A percentile compares a stretch with the other conserved stretches of the same genome.
Conservation (phyloP, 2,329 filamentous ascomycete species). For the Reticulascus tulasneorum region DNA sequence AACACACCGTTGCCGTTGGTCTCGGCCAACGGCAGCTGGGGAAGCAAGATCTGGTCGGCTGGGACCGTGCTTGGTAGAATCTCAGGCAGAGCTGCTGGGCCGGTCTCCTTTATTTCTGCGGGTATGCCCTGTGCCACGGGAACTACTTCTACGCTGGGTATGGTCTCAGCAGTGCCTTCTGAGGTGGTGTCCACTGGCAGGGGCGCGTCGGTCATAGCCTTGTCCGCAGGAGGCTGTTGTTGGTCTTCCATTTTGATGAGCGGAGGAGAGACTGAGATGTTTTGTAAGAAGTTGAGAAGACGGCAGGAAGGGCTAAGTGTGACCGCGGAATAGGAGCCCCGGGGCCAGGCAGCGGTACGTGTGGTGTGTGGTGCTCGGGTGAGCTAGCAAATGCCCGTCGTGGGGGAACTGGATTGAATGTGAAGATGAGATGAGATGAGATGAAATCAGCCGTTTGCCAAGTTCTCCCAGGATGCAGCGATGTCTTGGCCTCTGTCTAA, state of each 20-base stretch:
- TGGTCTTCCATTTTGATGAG: slow-evolving; percentile 8
- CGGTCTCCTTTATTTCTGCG: slow-evolving; percentile 14
- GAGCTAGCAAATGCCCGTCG: no score
- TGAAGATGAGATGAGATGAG: no score
- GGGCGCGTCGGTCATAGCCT: slow-evolving; percentile 2
- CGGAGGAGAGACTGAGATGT: not conserved
- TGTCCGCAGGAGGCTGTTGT: slow-evolving; percentile 6
- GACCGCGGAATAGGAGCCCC: no score
- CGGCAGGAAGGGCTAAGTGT: no score
- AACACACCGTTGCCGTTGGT: slow-evolving; percentile 14
- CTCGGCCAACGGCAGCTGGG: slow-evolving; percentile 8
- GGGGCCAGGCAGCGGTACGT: no score
- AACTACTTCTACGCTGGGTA: slow-evolving; percentile 7
- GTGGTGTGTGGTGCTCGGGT: no score
- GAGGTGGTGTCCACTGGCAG: slow-evolving; percentile 2
- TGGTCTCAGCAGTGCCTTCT: slow-evolving; percentile 1
- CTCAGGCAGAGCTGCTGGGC: slow-evolving; percentile 13
- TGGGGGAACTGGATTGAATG: no score
- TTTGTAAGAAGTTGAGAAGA: no score
- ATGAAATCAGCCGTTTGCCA: no score
- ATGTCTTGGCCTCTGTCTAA: no score
- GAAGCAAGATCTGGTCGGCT: slow-evolving; percentile 14
- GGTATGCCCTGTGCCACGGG: slow-evolving; percentile 15
- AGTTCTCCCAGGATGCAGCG: no score
- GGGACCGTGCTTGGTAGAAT: slow-evolving; percentile 14